phyloP scores from a whole-genome alignment of 768 basidiomycete genomes.

The Collybia sordida region DNA sequence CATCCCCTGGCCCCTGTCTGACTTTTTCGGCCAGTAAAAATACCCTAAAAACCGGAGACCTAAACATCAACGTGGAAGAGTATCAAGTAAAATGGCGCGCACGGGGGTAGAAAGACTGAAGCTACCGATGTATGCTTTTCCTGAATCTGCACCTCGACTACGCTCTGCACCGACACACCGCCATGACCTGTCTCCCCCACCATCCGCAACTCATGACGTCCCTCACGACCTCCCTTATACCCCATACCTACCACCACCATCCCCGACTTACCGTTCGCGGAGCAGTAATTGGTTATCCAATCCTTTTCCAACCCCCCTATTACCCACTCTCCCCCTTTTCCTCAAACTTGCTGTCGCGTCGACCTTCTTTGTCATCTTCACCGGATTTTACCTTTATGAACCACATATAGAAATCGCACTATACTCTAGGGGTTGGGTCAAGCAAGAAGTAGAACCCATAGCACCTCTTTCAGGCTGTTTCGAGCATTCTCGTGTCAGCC shows the following conservation, averaged over 20 bases:
- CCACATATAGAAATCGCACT: slow-evolving; percentile 84
- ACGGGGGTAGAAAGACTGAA: slow-evolving; percentile 44
- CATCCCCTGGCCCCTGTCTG: too few relatives aligned
- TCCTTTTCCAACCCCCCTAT: slow-evolving; percentile 25
- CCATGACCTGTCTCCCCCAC: slow-evolving; percentile 17
- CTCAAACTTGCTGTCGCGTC: slow-evolving; percentile 46
- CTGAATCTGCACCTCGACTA: slow-evolving; percentile 28
- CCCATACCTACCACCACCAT: slow-evolving; percentile 18
- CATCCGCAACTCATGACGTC: slow-evolving; percentile 16
- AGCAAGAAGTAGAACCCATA: slow-evolving; percentile 65
- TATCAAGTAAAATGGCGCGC: slow-evolving; percentile 29
- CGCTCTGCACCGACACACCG: slow-evolving; percentile 22
- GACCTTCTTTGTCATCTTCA: slow-evolving; percentile 36
- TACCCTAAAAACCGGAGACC: too few relatives aligned
- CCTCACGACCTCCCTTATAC: slow-evolving; percentile 15
- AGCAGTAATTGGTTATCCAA: slow-evolving; percentile 15
- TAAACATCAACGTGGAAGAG: neutral
- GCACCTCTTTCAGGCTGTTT: slow-evolving; percentile 76
- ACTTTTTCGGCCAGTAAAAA: too few relatives aligned
- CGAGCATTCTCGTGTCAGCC: slow-evolving; percentile 54
- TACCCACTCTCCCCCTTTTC: slow-evolving; percentile 34
- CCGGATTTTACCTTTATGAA: slow-evolving; percentile 66
- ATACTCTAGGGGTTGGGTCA: slow-evolving; percentile 76
- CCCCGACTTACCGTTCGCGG: slow-evolving; percentile 26
- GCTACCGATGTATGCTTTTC: slow-evolving; percentile 43